phyloP scores from a whole-genome alignment of 78 protist species.

The Capsaspora owczarzaki region DNA sequence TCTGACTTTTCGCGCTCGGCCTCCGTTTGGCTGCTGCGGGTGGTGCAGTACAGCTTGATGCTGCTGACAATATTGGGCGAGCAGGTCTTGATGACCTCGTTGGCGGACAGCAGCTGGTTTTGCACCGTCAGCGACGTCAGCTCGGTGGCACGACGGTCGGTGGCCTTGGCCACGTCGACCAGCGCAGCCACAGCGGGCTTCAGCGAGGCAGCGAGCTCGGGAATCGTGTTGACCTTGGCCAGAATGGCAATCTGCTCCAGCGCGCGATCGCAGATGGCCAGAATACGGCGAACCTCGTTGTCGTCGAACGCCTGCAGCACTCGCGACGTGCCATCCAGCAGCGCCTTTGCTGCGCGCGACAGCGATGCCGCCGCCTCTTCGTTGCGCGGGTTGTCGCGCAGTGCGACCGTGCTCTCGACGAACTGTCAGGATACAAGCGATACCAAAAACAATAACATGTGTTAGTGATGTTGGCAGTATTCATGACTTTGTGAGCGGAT shows the following conservation, averaged over 20 bases:
- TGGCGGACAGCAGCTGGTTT: neutral
- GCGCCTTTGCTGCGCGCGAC: neutral
- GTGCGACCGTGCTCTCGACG: neutral
- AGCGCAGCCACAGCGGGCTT: neutral
- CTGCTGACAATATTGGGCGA: neutral
- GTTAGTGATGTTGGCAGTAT: too few species aligned
- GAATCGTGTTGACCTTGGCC: neutral
- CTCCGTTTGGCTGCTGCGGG: too few species aligned
- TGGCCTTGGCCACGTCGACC: neutral
- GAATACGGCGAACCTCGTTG: neutral
- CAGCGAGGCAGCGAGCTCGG: neutral
- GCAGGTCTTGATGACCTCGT: neutral
- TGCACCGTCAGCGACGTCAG: neutral
- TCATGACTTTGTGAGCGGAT: too few species aligned
- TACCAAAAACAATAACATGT: neutral
- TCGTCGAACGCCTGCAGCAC: slow-evolving; percentile 4
- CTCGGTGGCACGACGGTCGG: neutral
- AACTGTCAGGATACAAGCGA: too few species aligned
- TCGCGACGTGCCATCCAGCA: neutral
- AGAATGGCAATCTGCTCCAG: neutral
- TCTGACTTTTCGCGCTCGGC: too few species aligned
- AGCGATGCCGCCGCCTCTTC: neutral
- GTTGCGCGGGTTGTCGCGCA: neutral
- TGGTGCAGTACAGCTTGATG: too few species aligned
- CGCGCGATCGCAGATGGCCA: neutral